Evolutionary conservation across 2,329 filamentous ascomycete genomes (phyloP), one percentile per base, ranked within the genome.

Genomic region (Aspergillus thermomutatus): DNA sequence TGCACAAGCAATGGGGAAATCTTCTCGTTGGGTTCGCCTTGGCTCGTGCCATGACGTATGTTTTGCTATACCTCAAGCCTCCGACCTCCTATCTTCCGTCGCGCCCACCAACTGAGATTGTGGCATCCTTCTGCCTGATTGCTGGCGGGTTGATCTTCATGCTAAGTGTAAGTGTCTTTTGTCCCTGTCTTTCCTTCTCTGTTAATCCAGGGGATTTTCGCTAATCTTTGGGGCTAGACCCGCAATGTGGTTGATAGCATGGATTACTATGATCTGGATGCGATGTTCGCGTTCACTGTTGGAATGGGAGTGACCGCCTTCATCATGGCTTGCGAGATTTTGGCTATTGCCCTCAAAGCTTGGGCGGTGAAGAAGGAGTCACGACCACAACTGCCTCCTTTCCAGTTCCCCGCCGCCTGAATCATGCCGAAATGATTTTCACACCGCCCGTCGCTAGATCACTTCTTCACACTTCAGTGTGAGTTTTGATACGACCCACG

Each of bases 281-380:
- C 90, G 61, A 97, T 96, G 92, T 94, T 96, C 74, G 85, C 91
- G 59, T 96, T 96, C 75, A 96, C 91, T 0, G 83, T 96, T 34
- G 89, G 87, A 9, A 89, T 95, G 84, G 93, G 92, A 2, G 71
- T 95, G 6, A 90, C 91, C 1, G 88, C 87, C 1, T 80, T 96
- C 51, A 74, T 96, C 52, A 93, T 97, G 89, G 87, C 92, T 0
- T 96, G 90, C 87, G 83, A 89, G 53, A 83, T 95, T 21, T 68
- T 92, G 27, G 78, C 89, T 10, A 84, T 97, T 58, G 88, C 91
- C 26, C 76, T 96, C 70, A 97, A 96, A 75, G 92, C 92, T 26
- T 96, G 91, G 91, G 91, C 91, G 4, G 75, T 84, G 17, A 78
- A 76, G 66, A 78, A 72, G 56, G 74, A 80, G 56, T 61, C 65